Evolutionary conservation across 345 rosid species (phyloP).

Genomic region (Arabis hirsuta): DNA sequence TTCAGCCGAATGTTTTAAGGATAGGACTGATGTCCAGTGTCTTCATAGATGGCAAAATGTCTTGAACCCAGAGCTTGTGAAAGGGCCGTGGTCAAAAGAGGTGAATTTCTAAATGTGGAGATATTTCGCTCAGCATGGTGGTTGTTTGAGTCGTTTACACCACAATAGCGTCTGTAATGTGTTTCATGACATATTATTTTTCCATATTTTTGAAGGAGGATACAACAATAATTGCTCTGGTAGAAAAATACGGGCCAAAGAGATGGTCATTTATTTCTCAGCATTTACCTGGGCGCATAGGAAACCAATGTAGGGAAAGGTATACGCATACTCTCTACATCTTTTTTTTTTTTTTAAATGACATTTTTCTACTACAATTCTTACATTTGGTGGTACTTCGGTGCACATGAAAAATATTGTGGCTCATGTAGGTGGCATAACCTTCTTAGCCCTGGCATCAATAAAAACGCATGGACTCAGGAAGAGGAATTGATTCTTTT

Average conservation of each 20-base stretch:
- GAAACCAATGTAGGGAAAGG: constrained; percentile 99
- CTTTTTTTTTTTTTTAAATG: neutral
- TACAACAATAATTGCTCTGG: constrained; percentile 75
- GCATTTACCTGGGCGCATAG: constrained; percentile 97
- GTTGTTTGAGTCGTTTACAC: neutral
- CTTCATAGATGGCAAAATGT: constrained; percentile 99
- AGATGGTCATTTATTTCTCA: constrained; percentile 99
- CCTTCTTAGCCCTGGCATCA: constrained; percentile 96
- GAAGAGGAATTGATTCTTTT: constrained; percentile 95
- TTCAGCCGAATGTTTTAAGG: constrained; percentile 96
- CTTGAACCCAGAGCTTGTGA: constrained; percentile 94
- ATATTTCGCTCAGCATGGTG: constrained; percentile 3
- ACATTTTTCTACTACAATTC: too few species aligned
- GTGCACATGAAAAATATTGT: constrained; percentile 32
- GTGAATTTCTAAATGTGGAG: constrained; percentile 50
- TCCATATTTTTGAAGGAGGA: constrained; percentile 64
- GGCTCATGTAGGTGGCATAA: constrained; percentile 90
- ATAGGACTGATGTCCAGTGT: constrained; percentile 99
- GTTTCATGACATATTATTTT: constrained; percentile 27
- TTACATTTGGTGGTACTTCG: neutral
- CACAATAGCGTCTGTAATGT: constrained; percentile 11
- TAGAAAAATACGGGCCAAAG: constrained; percentile 84
- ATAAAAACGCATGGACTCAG: constrained; percentile 98
- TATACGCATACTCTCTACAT: constrained; percentile 38
- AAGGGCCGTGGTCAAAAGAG: constrained; percentile 99